phyloP scores from a whole-genome alignment of 192 early-diverging fungal genomes.

The Coemansia pectinata region DNA sequence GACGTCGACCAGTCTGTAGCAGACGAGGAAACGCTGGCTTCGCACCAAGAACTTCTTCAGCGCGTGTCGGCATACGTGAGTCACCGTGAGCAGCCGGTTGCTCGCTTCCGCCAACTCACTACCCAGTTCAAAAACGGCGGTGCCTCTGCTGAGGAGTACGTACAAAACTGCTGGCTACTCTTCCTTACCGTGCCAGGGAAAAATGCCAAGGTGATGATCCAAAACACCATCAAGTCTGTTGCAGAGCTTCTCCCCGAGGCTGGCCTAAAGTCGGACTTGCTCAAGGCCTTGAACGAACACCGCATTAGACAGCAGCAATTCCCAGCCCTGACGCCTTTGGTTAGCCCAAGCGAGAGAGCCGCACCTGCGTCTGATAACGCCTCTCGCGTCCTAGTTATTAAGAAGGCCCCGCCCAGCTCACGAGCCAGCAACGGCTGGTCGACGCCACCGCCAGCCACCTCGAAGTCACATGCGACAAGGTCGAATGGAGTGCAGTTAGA shows the following conservation, averaged over 20 bases:
- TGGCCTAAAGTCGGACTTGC: constrained; percentile 14
- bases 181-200: constrained; percentile 50
- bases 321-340: constrained; percentile 40
- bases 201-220: constrained; percentile 53
- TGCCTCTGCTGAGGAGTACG: constrained; percentile 35
- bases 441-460: constrained; percentile 1
- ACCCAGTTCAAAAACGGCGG: constrained; percentile 32
- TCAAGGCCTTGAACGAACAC: constrained; percentile 30
- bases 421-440: constrained; percentile 5
- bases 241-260: constrained; percentile 27
- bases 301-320: constrained; percentile 53
- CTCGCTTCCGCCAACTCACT: constrained; percentile 46
- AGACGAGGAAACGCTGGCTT: constrained; percentile 18
- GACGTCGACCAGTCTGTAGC: background rate
- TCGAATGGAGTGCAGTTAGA: background rate
- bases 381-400: constrained; percentile 40
- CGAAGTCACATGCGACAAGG: background rate
- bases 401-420: constrained; percentile 6
- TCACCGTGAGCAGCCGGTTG: constrained; percentile 50
- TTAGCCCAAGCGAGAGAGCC: constrained; percentile 2
- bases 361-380: background rate
- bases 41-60: constrained; percentile 47
- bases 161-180: constrained; percentile 48
- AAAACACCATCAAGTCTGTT: constrained; percentile 42
- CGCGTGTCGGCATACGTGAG: constrained; percentile 49